Evolutionary conservation across 139 green algal species (phyloP).

Genomic region (Spirogloea muscicola): DNA sequence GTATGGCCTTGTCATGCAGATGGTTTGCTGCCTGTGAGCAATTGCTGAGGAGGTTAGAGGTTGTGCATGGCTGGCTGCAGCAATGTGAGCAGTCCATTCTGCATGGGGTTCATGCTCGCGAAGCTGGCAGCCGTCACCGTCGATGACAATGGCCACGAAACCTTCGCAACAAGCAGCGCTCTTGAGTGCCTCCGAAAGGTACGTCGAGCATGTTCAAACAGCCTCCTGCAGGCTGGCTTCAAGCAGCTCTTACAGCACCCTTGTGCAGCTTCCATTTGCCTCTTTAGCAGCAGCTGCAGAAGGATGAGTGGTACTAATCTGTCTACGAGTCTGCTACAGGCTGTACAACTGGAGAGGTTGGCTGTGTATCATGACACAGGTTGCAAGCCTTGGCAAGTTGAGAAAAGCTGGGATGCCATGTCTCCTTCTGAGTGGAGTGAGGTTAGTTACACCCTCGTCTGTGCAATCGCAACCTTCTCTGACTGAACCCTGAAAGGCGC

Average conservation of each 20-base stretch:
- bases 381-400: constrained; percentile 10
- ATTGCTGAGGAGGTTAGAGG: no score
- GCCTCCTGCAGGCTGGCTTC: not conserved
- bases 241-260: not conserved
- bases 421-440: constrained; percentile 34
- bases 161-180: constrained; percentile 73
- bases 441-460: constrained; percentile 20
- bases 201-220: not conserved
- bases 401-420: constrained; percentile 23
- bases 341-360: constrained; percentile 30
- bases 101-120: constrained; percentile 70
- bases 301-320: no score
- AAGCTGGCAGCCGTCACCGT: constrained; percentile 78
- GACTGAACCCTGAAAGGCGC: no score
- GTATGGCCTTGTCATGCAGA: no score
- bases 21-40: no score
- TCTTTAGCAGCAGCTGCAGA: no score
- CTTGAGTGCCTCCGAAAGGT: constrained; percentile 78
- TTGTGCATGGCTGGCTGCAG: no score
- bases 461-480: no score
- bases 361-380: constrained; percentile 41
- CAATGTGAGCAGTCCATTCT: constrained; percentile 54
- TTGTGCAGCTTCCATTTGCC: no score
- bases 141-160: constrained; percentile 66
- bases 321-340: no score